phyloP scores from a whole-genome alignment of 2,329 filamentous ascomycete genomes.

The Meredithiella fracta region DNA sequence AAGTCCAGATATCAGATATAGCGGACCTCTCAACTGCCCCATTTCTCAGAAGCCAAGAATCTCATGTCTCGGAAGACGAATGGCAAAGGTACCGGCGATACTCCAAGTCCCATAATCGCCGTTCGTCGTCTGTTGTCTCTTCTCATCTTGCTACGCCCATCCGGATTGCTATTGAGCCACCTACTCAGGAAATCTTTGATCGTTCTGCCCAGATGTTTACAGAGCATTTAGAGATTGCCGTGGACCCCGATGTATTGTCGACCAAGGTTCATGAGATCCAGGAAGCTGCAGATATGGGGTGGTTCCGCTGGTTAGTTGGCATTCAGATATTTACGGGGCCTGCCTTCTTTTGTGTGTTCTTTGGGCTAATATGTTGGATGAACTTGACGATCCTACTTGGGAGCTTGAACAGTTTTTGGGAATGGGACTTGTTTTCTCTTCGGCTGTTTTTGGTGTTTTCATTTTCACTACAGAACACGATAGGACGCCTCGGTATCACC shows the following conservation, averaged over 20 bases:
- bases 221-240: background rate
- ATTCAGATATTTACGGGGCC: slow-evolving; percentile 79
- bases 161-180: slow-evolving; percentile 18
- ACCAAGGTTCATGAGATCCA: slow-evolving; percentile 9
- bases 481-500: slow-evolving; percentile 55
- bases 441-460: slow-evolving; percentile 48
- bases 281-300: slow-evolving; percentile 36
- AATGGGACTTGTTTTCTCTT: slow-evolving; percentile 51
- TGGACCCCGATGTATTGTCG: slow-evolving; percentile 1
- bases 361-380: slow-evolving; percentile 50
- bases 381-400: slow-evolving; percentile 34
- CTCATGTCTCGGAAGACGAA: slow-evolving; percentile 21
- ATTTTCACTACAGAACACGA: slow-evolving; percentile 51
- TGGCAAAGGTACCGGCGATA: slow-evolving; percentile 43
- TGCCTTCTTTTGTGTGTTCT: slow-evolving; percentile 63
- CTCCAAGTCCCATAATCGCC: slow-evolving; percentile 22
- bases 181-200: slow-evolving; percentile 12
- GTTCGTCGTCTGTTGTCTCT: slow-evolving; percentile 17
- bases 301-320: slow-evolving; percentile 83
- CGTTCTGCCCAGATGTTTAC: background rate
- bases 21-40: slow-evolving; percentile 23
- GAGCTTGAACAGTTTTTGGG: slow-evolving; percentile 41
- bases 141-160: slow-evolving; percentile 21
- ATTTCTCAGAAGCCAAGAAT: background rate
- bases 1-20: background rate